These are phyloP conservation scores for Herpetomonas muscarum DNA, from an alignment of 208 protist species.

Conservation along the genomic window DNA sequence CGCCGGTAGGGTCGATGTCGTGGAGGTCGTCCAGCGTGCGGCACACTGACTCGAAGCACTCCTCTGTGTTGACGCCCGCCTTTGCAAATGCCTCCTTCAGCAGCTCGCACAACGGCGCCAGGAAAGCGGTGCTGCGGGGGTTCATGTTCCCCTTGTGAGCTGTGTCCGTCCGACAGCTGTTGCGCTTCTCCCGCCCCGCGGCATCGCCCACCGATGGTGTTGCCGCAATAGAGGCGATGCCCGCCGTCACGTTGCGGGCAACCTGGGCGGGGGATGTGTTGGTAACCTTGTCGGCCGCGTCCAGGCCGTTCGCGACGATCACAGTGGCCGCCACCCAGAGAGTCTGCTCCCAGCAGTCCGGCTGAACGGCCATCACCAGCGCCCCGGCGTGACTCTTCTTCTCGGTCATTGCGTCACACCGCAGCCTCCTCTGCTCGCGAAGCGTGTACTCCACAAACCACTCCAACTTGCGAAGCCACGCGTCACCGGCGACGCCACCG, in stretches of 20 bases:
- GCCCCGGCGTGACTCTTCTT: too few relatives aligned
- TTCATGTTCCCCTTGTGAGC: not conserved
- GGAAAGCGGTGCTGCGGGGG: constrained; percentile 5
- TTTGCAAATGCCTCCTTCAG: constrained; percentile 9
- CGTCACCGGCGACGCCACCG: too few relatives aligned
- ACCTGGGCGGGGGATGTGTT: too few relatives aligned
- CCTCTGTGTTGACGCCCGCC: constrained; percentile 8
- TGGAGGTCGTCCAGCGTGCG: constrained; percentile 8
- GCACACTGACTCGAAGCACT: constrained; percentile 8
- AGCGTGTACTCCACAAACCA: not conserved
- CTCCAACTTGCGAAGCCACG: not conserved
- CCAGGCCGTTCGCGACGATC: not conserved
- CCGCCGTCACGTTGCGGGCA: too few relatives aligned
- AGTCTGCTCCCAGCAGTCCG: not conserved
- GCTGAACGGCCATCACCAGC: constrained; percentile 4
- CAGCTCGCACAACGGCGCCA: constrained; percentile 15
- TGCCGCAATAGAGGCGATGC: too few relatives aligned
- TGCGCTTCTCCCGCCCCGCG: too few relatives aligned
- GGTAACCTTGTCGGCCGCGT: not conserved
- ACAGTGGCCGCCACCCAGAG: constrained; percentile 4
- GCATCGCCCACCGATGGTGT: too few relatives aligned
- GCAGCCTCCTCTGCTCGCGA: not conserved
- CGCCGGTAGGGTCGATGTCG: not conserved
- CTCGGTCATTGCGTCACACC: too few relatives aligned
- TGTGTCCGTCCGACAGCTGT: not conserved